Base-by-base conservation (phyloP, 2,329 filamentous ascomycete species). In the Sporothrix sp. region DNA sequence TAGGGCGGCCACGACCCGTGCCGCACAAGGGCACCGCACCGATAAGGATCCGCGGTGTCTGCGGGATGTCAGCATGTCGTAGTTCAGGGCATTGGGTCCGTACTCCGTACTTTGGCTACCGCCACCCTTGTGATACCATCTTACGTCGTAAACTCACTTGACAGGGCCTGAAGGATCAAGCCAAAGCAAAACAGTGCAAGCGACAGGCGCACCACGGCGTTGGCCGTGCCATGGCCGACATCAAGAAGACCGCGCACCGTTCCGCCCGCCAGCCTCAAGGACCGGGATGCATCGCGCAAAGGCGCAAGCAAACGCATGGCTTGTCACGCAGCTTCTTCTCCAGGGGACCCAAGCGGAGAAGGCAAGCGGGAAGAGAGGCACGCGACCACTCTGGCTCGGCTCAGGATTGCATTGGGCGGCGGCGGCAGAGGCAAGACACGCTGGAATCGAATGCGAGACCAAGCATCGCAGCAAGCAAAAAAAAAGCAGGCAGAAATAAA, bases 1-100 rank as follows among this genome's bases (percentile, higher is more conserved):
- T 62, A 61, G 35, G 59, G 63, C 23, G 61, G 62, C 77, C 79
- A 82, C 55, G 67, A 65, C 28, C 78, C 79, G 56, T 70, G 63
- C 35, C 68, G 69, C 6, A 76, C 63, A 27, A 81, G 64, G 4
- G 72, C 71, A 16, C 63, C 61, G 60, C 79, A 82, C 63, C 75
- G 74, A 59, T 72, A 72, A 0, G 74, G 73, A 54, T 81, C 77
- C 25, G 35, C 33, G 18, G 27, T 10, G 36, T 48, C 54, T 54
- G 8, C 9, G 10, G 20, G 2, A 9, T 16, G 14, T 37, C n/a
- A 47, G 27, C 28, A 21, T 14, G 23, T 27, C 13, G 11, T 9
- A 6, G 7, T 16, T 38, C 7, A 13, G 18, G 8, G 23, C 4
- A 23, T 18, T 18, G 35, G 16, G 14, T 3, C 3, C 20, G 7